Conservation (phyloP, 2,329 filamentous ascomycete genomes). For the Didymella keratinophila region DNA sequence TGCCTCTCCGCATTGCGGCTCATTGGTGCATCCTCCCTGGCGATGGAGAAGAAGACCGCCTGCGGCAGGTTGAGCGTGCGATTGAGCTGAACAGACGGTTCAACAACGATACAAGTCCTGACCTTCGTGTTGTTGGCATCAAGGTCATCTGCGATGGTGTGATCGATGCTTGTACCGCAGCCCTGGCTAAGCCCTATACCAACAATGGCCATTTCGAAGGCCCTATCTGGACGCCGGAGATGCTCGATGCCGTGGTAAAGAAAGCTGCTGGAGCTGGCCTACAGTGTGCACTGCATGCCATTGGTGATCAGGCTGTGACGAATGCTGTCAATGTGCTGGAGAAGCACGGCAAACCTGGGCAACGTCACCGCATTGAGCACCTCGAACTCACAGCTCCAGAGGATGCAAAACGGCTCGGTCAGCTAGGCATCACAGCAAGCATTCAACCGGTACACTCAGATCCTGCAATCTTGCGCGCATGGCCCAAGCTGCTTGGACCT, state of each 20-base stretch:
- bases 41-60: constrained; percentile 54
- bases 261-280: constrained; percentile 63
- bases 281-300: constrained; percentile 71
- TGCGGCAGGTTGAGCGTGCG: constrained; percentile 61
- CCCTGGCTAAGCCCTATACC: constrained; percentile 66
- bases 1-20: constrained; percentile 61
- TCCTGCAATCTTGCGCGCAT: constrained; percentile 68
- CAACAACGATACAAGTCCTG: constrained; percentile 55
- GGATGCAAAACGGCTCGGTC: constrained; percentile 65
- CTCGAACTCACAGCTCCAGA: constrained; percentile 65
- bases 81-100: constrained; percentile 58
- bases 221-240: constrained; percentile 63
- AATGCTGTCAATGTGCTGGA: constrained; percentile 66
- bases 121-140: constrained; percentile 65
- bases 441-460: constrained; percentile 95
- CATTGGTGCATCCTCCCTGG: constrained; percentile 64
- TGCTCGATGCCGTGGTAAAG: constrained; percentile 63
- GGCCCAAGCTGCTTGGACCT: constrained; percentile 65
- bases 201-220: constrained; percentile 56
- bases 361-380: constrained; percentile 70
- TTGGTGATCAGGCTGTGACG: constrained; percentile 67
- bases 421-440: constrained; percentile 76
- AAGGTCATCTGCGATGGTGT: constrained; percentile 72
- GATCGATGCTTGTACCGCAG: constrained; percentile 71
- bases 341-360: constrained; percentile 51